Evolutionary conservation across 768 basidiomycete genomes (phyloP).

Genomic region (Suillus weaverae): DNA sequence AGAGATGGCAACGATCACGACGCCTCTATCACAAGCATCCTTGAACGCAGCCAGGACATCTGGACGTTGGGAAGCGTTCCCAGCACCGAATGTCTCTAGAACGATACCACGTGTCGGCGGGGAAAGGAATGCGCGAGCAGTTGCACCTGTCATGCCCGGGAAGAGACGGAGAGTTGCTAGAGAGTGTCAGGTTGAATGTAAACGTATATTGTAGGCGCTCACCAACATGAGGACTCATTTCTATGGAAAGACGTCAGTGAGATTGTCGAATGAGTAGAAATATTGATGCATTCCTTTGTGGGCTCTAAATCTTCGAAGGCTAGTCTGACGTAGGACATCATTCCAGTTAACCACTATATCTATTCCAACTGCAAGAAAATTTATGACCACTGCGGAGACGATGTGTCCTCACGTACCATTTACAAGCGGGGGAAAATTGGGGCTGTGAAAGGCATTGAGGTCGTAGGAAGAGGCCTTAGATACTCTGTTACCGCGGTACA

Average conservation of each 20-base stretch:
- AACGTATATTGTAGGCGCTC: constrained; percentile 24
- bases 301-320: constrained; percentile 72
- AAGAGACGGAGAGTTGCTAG: constrained; percentile 83
- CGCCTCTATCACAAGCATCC: constrained; percentile 78
- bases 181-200: constrained; percentile 18
- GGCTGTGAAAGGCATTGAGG: constrained; percentile 80
- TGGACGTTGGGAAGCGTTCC: constrained; percentile 83
- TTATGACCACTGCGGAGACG: neutral
- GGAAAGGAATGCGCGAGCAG: constrained; percentile 72
- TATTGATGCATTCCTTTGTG: constrained; percentile 60
- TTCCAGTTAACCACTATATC: constrained; percentile 90
- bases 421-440: constrained; percentile 80
- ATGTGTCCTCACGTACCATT: constrained; percentile 50
- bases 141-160: constrained; percentile 78
- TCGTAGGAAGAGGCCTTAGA: constrained; percentile 83
- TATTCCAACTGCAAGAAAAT: constrained; percentile 65
- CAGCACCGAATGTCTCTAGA: constrained; percentile 89
- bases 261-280: neutral
- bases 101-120: constrained; percentile 81
- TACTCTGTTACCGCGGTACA: constrained; percentile 84
- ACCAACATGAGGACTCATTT: constrained; percentile 83
- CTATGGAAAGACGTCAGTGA: constrained; percentile 39
- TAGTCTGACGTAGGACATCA: constrained; percentile 81
- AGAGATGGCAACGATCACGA: constrained; percentile 88
- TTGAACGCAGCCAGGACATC: constrained; percentile 77